phyloP scores from a whole-genome alignment of 2,329 filamentous ascomycete genomes.

The Juglanconis oblonga region DNA sequence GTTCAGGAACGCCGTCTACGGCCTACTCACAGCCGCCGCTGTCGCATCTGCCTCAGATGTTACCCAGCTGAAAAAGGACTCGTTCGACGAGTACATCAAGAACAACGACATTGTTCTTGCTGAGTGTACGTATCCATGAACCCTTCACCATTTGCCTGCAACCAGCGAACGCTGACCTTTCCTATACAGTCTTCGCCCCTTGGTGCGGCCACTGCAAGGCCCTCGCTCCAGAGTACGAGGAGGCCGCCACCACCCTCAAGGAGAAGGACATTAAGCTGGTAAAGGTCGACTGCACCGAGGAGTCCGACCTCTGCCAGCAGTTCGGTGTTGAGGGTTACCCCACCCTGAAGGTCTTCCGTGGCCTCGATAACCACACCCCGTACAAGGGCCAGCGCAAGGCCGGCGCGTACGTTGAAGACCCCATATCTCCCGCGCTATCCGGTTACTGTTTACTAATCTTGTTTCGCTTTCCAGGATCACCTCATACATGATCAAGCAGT shows the following conservation, averaged over 20 bases:
- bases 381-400: constrained; percentile 92
- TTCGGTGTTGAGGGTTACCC: constrained; percentile 97
- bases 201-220: constrained; percentile 99
- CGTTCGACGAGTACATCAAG: constrained; percentile 82
- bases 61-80: constrained; percentile 77
- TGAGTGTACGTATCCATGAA: constrained; percentile 66
- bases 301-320: constrained; percentile 84
- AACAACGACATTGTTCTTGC: constrained; percentile 85
- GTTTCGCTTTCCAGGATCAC: constrained; percentile 46
- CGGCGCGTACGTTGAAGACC: constrained; percentile 53
- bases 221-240: constrained; percentile 87
- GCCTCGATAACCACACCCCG: constrained; percentile 72
- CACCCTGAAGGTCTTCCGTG: constrained; percentile 98
- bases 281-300: constrained; percentile 94
- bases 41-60: constrained; percentile 76
- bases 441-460: background rate
- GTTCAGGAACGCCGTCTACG: constrained; percentile 48
- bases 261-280: constrained; percentile 82
- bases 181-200: constrained; percentile 75
- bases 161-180: background rate
- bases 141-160: background rate
- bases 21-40: constrained; percentile 54
- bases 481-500: constrained; percentile 98
- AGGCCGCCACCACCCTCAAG: constrained; percentile 79
- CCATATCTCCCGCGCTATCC: background rate